Evolutionary conservation across 2,329 filamentous ascomycete genomes (phyloP).

Genomic region (Lizonia empirigonia): DNA sequence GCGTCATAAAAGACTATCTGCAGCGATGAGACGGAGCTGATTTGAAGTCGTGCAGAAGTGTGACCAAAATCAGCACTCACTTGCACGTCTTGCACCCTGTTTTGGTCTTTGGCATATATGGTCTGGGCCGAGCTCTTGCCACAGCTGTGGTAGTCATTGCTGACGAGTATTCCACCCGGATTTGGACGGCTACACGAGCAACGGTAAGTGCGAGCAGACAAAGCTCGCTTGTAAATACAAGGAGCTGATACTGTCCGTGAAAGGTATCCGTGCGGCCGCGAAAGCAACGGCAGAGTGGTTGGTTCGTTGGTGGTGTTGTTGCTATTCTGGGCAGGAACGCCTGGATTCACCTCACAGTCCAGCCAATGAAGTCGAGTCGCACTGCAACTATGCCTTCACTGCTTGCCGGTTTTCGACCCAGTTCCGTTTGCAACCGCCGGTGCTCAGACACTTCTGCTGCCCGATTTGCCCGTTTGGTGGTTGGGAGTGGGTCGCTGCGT

Average conservation of each 20-base stretch:
- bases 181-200: neutral
- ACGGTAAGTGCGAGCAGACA: neutral
- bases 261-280: neutral
- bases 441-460: constrained; percentile 1
- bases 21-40: neutral
- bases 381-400: neutral
- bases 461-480: constrained; percentile 1
- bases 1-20: neutral
- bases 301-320: constrained; percentile 1
- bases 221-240: neutral
- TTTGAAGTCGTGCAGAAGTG: neutral
- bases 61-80: constrained; percentile 14
- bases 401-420: neutral
- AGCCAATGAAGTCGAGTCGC: neutral
- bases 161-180: neutral
- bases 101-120: constrained; percentile 10
- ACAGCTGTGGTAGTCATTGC: neutral
- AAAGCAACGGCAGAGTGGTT: neutral
- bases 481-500: neutral
- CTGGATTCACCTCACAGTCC: neutral
- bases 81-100: constrained; percentile 19
- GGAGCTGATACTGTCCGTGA: constrained; percentile 4
- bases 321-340: neutral
- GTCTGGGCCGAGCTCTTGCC: neutral
- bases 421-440: neutral